Conservation (phyloP, 169 alveolate species). For the Eimeria necatrix region DNA sequence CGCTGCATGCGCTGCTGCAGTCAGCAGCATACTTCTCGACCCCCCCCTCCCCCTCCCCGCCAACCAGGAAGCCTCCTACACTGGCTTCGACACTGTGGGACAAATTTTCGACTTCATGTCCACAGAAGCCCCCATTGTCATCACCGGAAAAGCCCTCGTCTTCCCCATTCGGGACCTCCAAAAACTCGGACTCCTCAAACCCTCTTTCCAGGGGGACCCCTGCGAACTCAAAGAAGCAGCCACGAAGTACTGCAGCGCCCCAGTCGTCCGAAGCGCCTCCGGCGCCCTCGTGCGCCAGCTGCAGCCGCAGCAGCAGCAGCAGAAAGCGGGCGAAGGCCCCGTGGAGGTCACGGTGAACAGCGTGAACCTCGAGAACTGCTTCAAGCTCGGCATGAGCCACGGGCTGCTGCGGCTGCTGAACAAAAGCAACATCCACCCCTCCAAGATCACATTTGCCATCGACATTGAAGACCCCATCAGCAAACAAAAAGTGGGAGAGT, state of each 20-base stretch:
- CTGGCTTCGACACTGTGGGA: constrained; percentile 70
- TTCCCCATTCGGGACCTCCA: constrained; percentile 20
- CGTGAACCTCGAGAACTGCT: background rate
- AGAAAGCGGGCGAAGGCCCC: background rate
- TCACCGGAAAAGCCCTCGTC: constrained; percentile 60
- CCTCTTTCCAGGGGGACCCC: constrained; percentile 27
- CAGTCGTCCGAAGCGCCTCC: background rate
- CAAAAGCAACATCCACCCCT: background rate
- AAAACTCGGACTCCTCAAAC: background rate
- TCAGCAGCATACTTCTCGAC: constrained; percentile 3
- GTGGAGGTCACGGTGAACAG: background rate
- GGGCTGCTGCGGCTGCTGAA: background rate
- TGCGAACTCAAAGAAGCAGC: constrained; percentile 39
- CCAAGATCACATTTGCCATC: background rate
- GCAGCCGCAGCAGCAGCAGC: background rate
- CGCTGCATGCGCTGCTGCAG: constrained; percentile 33
- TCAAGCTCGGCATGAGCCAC: background rate
- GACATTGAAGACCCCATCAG: background rate
- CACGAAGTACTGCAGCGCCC: background rate
- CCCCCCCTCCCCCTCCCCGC: constrained; percentile 73
- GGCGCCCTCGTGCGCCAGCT: background rate
- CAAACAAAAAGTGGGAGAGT: constrained; percentile 15
- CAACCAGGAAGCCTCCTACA: constrained; percentile 51
- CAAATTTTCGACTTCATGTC: constrained; percentile 56
- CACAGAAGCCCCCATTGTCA: constrained; percentile 30